Base-by-base conservation (phyloP, 768 basidiomycete species). In the Clitopilus passeckerianus region DNA sequence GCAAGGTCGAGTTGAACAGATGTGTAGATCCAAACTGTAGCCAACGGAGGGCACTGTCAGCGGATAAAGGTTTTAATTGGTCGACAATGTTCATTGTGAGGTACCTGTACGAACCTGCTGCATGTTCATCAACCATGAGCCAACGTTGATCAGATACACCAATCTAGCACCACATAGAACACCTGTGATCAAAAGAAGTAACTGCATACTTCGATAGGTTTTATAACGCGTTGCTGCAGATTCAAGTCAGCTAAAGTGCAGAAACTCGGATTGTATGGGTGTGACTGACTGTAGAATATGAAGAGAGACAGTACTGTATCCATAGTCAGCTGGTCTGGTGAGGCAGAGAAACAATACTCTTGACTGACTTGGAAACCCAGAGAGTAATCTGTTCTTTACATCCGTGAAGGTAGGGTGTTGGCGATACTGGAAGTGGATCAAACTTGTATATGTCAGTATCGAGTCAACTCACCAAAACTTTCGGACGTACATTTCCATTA, bases 401-500 rank as follows among this genome's bases (percentile, higher is more conserved):
- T 72, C 79, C 53, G 72, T 64, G 34, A 85, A 67, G 16, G 81
- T 74, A 1, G 84, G 77, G n/a, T 76, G 71, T 68, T 84, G 80
- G 37, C 84, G 86, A 61, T 93, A 94, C 70, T 94, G 92, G 54
- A 83, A 84, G 66, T 90, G 90, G 50, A 91, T 82, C 46, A 93
- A 75, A 59, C 92, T 94, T 37, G 46, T 30, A 43, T 30, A 23
- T 6, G 20, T 43, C 18, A 35, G 57, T 64, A 57, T 30, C 18
- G 50, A 30, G 27, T 34, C 16, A n/a, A 35, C 30, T 53, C 59
- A 54, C 4, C 3, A 44, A 57, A 14, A 57, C n/a, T 18, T 34
- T 34, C 58, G 34, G 56, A 59, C 90, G 66, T 68, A 94, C 92
- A 93, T 89, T 67, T 92, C 87, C 90, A 94, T 91, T 76, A 92